Evolutionary conservation across 306 rosid species (phyloP).

Genomic region (Carpinus viminea): DNA sequence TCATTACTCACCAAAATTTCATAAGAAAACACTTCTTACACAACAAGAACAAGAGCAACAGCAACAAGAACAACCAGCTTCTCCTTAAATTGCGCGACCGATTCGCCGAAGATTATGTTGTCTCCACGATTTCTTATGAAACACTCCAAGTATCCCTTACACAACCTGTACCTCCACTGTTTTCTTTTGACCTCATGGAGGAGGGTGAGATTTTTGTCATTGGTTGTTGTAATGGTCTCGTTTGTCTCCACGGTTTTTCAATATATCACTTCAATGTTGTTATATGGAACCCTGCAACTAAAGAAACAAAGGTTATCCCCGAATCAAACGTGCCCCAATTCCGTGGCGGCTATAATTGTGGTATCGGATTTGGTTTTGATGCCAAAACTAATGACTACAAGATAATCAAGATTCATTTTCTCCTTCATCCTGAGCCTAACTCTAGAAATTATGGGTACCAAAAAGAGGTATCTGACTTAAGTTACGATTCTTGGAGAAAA

Average conservation of each 20-base stretch:
- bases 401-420: neutral
- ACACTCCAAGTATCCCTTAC: neutral
- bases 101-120: neutral
- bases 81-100: neutral
- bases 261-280: neutral
- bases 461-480: neutral
- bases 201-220: neutral
- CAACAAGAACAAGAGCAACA: neutral
- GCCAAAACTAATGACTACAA: conserved; percentile 1
- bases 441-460: neutral
- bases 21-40: too few species aligned
- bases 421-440: too few species aligned
- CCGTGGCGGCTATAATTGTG: neutral
- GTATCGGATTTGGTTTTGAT: neutral
- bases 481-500: too few species aligned
- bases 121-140: neutral
- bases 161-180: neutral
- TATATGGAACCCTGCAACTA: neutral
- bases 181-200: too few species aligned
- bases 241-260: neutral
- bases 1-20: too few species aligned
- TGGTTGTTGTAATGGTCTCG: neutral
- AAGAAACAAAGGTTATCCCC: neutral
- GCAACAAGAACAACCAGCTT: neutral
- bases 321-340: neutral